These are phyloP conservation scores for Obba rivulosa DNA, from an alignment of 768 basidiomycete species.

Conservation along the genomic window DNA sequence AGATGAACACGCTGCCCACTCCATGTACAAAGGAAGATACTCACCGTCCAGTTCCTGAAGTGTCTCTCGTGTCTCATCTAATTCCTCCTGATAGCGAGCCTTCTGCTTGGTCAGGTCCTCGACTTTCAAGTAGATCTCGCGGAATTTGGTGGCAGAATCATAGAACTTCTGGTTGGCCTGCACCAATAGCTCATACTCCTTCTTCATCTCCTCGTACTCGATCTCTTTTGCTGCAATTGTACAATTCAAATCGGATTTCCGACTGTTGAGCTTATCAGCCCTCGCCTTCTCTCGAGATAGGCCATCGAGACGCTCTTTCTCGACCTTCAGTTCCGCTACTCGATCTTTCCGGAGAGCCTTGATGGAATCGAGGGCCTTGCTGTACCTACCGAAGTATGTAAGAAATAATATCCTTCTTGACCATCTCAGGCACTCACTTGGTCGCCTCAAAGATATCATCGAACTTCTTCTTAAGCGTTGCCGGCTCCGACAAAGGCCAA, in stretches of 20 bases:
- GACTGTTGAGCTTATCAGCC: conserved; percentile 73
- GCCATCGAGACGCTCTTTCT: conserved; percentile 79
- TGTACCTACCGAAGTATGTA: conserved; percentile 56
- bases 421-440: conserved; percentile 43
- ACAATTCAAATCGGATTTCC: conserved; percentile 55
- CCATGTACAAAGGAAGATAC: neutral
- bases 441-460: conserved; percentile 99
- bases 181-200: conserved; percentile 57
- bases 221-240: conserved; percentile 66
- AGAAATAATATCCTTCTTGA: neutral
- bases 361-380: conserved; percentile 93
- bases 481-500: conserved; percentile 93
- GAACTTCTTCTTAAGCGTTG: conserved; percentile 95
- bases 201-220: conserved; percentile 67
- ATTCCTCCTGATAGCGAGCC: conserved; percentile 53
- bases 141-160: conserved; percentile 78
- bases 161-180: conserved; percentile 74
- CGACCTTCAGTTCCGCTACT: conserved; percentile 84
- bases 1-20: neutral
- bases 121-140: conserved; percentile 73
- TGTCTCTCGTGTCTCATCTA: conserved; percentile 56
- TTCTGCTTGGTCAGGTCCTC: conserved; percentile 60
- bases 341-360: conserved; percentile 88
- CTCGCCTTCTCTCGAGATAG: conserved; percentile 80
- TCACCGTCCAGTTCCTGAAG: conserved; percentile 41